Evolutionary conservation across 2,329 filamentous ascomycete species (phyloP).

Genomic region (Ophiostoma angusticollis): DNA sequence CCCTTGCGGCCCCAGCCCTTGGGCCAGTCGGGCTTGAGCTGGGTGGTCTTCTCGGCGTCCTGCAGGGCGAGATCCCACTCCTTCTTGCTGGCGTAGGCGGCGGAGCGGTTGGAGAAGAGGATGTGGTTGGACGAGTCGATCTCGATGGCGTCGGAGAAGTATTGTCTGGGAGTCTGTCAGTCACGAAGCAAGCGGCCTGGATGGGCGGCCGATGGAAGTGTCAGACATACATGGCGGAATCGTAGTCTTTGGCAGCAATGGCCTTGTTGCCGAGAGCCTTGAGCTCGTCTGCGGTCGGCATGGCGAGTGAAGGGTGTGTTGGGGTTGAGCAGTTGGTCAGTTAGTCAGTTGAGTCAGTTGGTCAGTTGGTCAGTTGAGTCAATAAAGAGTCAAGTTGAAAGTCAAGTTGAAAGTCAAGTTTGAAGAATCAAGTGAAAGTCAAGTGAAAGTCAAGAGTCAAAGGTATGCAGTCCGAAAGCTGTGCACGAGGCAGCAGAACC

Average conservation of each 20-base stretch:
- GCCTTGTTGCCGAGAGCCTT: constrained; percentile 98
- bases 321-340: not conserved
- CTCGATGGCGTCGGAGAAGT: constrained; percentile 87
- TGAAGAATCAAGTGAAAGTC: not conserved
- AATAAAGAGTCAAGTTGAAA: too few species aligned
- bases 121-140: constrained; percentile 86
- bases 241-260: constrained; percentile 93
- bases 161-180: constrained; percentile 55
- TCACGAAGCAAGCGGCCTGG: too few species aligned
- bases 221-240: constrained; percentile 93
- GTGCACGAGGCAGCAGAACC: not conserved
- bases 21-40: constrained; percentile 95
- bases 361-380: too few species aligned
- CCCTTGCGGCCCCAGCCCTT: constrained; percentile 95
- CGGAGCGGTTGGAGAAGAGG: constrained; percentile 94
- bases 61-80: constrained; percentile 74
- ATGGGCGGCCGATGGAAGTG: too few species aligned
- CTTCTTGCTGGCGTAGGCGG: constrained; percentile 73
- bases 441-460: not conserved
- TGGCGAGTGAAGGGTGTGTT: constrained; percentile 16
- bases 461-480: constrained; percentile 1
- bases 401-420: too few species aligned
- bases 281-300: constrained; percentile 60
- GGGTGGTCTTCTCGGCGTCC: constrained; percentile 85
- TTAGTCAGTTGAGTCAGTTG: not conserved